These are phyloP conservation scores for Adiantum capillusveneris DNA, from an alignment of 75 land plant genomes.

Conservation along the genomic window DNA sequence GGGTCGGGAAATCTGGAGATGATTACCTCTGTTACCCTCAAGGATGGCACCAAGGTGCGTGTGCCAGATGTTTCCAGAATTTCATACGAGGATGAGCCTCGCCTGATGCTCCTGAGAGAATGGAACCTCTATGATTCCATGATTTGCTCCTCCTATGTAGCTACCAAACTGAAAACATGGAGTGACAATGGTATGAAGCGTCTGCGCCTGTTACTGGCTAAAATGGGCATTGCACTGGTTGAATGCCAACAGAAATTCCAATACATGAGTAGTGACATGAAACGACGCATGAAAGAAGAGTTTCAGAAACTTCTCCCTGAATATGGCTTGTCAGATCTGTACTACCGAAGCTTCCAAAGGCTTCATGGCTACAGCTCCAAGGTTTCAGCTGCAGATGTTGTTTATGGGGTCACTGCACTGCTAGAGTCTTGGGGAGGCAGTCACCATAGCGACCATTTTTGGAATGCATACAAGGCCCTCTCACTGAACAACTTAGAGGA, in stretches of 20 bases:
- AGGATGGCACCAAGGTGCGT: slow-evolving; percentile 89
- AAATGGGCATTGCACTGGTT: slow-evolving; percentile 83
- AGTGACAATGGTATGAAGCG: slow-evolving; percentile 84
- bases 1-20: slow-evolving; percentile 71
- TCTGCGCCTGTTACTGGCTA: slow-evolving; percentile 74
- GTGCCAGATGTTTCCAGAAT: slow-evolving; percentile 80
- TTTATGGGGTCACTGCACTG: slow-evolving; percentile 87
- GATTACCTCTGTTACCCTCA: slow-evolving; percentile 62
- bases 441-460: slow-evolving; percentile 40
- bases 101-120: slow-evolving; percentile 83
- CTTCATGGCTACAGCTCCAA: slow-evolving; percentile 71
- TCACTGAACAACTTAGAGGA: slow-evolving; percentile 54
- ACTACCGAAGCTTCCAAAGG: slow-evolving; percentile 72
- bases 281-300: slow-evolving; percentile 62
- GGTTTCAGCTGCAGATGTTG: slow-evolving; percentile 97
- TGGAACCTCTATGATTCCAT: slow-evolving; percentile 95
- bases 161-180: slow-evolving; percentile 93
- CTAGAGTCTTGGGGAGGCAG: slow-evolving; percentile 54
- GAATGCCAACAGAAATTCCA: slow-evolving; percentile 91
- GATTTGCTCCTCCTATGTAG: slow-evolving; percentile 81
- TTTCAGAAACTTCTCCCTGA: slow-evolving; percentile 65
- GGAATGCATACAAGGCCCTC: slow-evolving; percentile 64
- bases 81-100: slow-evolving; percentile 82
- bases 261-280: slow-evolving; percentile 81
- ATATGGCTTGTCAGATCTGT: slow-evolving; percentile 72